Evolutionary conservation across 2,329 filamentous ascomycete genomes (phyloP).

Genomic region (Fusarium annulatum): DNA sequence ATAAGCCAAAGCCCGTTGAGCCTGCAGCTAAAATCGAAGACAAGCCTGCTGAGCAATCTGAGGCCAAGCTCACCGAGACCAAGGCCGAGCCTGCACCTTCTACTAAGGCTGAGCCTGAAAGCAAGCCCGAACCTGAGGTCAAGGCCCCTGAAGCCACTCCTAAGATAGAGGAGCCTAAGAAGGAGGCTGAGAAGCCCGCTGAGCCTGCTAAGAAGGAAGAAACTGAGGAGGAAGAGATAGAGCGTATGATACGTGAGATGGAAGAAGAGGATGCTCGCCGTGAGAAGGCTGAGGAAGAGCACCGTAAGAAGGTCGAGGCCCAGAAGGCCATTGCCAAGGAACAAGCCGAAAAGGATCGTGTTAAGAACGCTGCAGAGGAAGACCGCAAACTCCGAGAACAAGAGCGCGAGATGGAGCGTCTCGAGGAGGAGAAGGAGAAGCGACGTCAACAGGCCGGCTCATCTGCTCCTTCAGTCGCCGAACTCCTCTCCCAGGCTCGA

Average conservation of each 20-base stretch:
- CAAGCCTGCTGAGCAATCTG: slow-evolving; percentile 42
- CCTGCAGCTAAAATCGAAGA: slow-evolving; percentile 46
- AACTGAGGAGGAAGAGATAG: slow-evolving; percentile 66
- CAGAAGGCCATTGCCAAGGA: slow-evolving; percentile 61
- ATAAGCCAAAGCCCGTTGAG: slow-evolving; percentile 42
- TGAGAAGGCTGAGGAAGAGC: slow-evolving; percentile 49
- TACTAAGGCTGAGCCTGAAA: slow-evolving; percentile 37
- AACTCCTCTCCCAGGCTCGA: slow-evolving; percentile 58
- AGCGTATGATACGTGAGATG: slow-evolving; percentile 71
- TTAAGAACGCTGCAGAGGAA: slow-evolving; percentile 63
- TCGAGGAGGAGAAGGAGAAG: slow-evolving; percentile 76
- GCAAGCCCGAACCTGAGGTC: slow-evolving; percentile 46
- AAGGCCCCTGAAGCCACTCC: slow-evolving; percentile 42
- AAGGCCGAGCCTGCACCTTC: slow-evolving; percentile 35
- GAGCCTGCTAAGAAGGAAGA: slow-evolving; percentile 50
- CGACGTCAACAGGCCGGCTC: slow-evolving; percentile 62
- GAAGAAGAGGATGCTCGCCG: slow-evolving; percentile 53
- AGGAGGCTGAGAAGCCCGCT: slow-evolving; percentile 42
- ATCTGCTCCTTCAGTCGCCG: slow-evolving; percentile 59
- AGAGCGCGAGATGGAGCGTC: slow-evolving; percentile 76
- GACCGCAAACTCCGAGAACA: slow-evolving; percentile 77
- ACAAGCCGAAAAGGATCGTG: slow-evolving; percentile 58
- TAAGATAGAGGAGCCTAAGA: slow-evolving; percentile 43
- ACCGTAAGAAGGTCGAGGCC: slow-evolving; percentile 60
- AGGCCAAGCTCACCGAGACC: slow-evolving; percentile 13